A percentile compares a stretch with the other conserved stretches of the same genome.
phyloP scores from a whole-genome alignment of 2,329 filamentous ascomycete species.

The Nigrospora sphaerica region DNA sequence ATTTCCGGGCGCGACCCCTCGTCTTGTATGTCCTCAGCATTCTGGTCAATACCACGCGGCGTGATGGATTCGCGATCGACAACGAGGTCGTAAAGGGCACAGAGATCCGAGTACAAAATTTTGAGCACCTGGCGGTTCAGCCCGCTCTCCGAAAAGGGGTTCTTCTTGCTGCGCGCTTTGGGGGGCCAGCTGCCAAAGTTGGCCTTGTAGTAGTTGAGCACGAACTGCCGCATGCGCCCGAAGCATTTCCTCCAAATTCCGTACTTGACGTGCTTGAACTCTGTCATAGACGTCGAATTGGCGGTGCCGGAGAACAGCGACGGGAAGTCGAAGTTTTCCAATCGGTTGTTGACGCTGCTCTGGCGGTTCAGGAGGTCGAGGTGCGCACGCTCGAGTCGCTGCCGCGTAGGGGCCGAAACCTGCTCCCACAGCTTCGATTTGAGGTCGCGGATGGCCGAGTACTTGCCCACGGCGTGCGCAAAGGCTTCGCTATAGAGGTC shows the following conservation, averaged over 20 bases:
- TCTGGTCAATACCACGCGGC: conserved; percentile 67
- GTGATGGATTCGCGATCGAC: conserved; percentile 76
- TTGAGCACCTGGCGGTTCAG: conserved; percentile 78
- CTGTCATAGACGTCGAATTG: conserved; percentile 69
- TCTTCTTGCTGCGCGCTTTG: conserved; percentile 87
- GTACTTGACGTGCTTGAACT: conserved; percentile 74
- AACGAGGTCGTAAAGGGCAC: conserved; percentile 78
- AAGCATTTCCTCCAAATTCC: conserved; percentile 77
- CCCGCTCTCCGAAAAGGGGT: conserved; percentile 76
- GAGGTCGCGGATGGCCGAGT: conserved; percentile 62
- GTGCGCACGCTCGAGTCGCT: conserved; percentile 74
- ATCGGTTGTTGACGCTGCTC: conserved; percentile 59
- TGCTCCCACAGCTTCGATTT: conserved; percentile 62
- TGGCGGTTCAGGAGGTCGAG: conserved; percentile 72
- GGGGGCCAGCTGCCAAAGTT: conserved; percentile 73
- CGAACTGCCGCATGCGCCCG: conserved; percentile 65
- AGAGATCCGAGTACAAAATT: conserved; percentile 79
- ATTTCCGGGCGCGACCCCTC: conserved; percentile 54
- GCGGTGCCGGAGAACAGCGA: conserved; percentile 83
- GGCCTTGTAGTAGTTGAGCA: conserved; percentile 58
- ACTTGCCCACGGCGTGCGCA: conserved; percentile 83
- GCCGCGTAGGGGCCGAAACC: conserved; percentile 64
- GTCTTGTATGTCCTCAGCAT: conserved; percentile 32
- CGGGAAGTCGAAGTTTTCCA: conserved; percentile 89
- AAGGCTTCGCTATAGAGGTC: conserved; percentile 88